Percentiles rank a stretch among this genome's conserved stretches.
Evolutionary conservation across 495 filamentous ascomycete species (phyloP).

Genomic region (Penicillium atrosanguineum): DNA sequence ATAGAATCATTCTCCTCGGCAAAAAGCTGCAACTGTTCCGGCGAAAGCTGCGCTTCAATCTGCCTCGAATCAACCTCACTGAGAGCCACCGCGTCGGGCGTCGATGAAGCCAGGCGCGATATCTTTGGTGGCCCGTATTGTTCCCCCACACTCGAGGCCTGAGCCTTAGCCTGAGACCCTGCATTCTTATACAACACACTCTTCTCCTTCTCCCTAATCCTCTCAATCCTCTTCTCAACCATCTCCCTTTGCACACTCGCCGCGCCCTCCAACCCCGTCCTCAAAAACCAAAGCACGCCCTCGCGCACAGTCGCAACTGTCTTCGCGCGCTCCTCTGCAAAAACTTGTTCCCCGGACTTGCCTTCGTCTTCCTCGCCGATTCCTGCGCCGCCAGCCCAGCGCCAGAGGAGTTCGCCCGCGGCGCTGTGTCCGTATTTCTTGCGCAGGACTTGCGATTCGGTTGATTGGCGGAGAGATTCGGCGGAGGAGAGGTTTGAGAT

Average conservation of each 20-base stretch:
- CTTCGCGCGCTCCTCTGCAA: slow-evolving; percentile 65
- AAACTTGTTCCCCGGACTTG: slow-evolving; percentile 61
- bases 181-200: slow-evolving; percentile 71
- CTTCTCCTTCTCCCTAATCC: slow-evolving; percentile 86
- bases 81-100: slow-evolving; percentile 24
- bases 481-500: slow-evolving; percentile 76
- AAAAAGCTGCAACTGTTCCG: slow-evolving; percentile 88
- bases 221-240: slow-evolving; percentile 82
- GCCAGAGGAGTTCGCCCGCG: slow-evolving; percentile 35
- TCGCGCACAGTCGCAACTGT: slow-evolving; percentile 66
- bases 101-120: not conserved
- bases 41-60: slow-evolving; percentile 62
- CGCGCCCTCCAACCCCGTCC: slow-evolving; percentile 69
- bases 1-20: slow-evolving; percentile 90
- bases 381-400: slow-evolving; percentile 69
- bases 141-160: slow-evolving; percentile 11
- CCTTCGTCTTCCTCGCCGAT: slow-evolving; percentile 4
- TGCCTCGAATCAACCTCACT: slow-evolving; percentile 45
- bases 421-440: slow-evolving; percentile 59
- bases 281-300: slow-evolving; percentile 77
- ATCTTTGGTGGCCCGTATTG: not conserved
- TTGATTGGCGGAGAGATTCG: slow-evolving; percentile 76
- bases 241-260: slow-evolving; percentile 76
- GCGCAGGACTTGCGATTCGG: slow-evolving; percentile 59
- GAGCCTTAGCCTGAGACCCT: slow-evolving; percentile 1